Evolutionary conservation across 306 rosid species (phyloP), one percentile per base, ranked within the genome.

Genomic region (Fragaria iinumae): DNA sequence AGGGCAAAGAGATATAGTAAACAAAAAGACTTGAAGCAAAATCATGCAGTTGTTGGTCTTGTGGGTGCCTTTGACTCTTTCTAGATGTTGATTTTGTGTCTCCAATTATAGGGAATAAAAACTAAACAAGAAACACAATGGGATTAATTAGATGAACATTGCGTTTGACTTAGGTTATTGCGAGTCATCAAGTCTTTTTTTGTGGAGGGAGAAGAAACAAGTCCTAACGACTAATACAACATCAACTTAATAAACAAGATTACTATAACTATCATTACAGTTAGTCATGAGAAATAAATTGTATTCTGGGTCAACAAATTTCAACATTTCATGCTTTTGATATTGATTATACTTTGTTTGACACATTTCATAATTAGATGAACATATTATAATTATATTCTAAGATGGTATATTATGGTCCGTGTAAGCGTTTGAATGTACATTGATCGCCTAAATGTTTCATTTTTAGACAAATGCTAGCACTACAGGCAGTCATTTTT

Each of bases 31-130:
- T 64, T 38, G 80, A 78, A 55, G 21, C 56, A 73, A 65, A 62
- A 43, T 32, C 45, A 72, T 73, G 57, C 68, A 66, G 17, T 36
- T 70, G 45, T 76, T 67, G 45, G 78, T 74, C 78, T 29, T 44
- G 60, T 74, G 78, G 69, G 50, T 75, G 55, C 62, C 62, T 62
- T 75, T 80, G 80, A 80, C 80, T 27, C 39, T 20, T 48, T 60
- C 80, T 69, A 60, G 76, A 80, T 69, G 60, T 55, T 45, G 21
- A 53, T 53, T 73, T 72, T 74, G 59, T 2, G 57, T 29, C 36
- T 49, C 29, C 34, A 60, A 16, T 59, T 62, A 18, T 25, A 29
- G 18, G 34, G 2, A 25, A 57, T 7, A 43, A 23, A 16, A 13
- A 12, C 11, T 9, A 2, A 25, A 65, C 10, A 36, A 65, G 20